Evolutionary conservation across 2,329 filamentous ascomycete species (phyloP).

Genomic region (Nannizziopsis barbatae): DNA sequence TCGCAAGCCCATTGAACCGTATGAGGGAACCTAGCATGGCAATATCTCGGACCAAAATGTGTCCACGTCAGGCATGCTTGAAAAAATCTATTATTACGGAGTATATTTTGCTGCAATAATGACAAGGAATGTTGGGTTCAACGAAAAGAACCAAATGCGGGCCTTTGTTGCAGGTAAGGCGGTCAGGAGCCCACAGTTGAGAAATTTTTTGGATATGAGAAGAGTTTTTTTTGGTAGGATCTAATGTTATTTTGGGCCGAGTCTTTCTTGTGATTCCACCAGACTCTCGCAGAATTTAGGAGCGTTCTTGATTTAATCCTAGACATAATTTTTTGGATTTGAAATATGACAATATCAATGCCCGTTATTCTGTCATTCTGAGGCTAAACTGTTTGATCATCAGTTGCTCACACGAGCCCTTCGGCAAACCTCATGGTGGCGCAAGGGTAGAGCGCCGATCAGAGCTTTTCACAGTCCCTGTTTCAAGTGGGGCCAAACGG

Average conservation of each 20-base stretch:
- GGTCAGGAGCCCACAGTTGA: constrained; percentile 2
- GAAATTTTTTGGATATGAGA: not conserved
- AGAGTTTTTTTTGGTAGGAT: not conserved
- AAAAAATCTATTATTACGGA: not conserved
- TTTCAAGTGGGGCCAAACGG: no score
- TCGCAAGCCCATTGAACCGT: constrained; percentile 9
- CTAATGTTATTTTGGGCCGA: not conserved
- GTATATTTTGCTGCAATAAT: not conserved
- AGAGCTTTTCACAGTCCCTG: not conserved
- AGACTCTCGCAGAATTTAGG: not conserved
- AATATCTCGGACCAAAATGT: not conserved
- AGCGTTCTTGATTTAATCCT: not conserved
- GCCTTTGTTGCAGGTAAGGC: not conserved
- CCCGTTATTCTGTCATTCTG: not conserved
- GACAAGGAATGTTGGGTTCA: not conserved
- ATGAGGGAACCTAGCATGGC: constrained; percentile 7
- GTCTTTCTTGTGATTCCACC: not conserved
- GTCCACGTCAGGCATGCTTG: constrained; percentile 9
- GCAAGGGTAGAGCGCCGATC: not conserved
- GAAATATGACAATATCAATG: not conserved
- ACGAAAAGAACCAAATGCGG: not conserved
- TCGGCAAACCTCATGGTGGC: constrained; percentile 1
- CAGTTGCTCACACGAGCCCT: not conserved
- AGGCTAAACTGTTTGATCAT: no score
- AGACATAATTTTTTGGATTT: not conserved